phyloP scores from a whole-genome alignment of 306 rosid species.

The Chamaecrista fasciculata region DNA sequence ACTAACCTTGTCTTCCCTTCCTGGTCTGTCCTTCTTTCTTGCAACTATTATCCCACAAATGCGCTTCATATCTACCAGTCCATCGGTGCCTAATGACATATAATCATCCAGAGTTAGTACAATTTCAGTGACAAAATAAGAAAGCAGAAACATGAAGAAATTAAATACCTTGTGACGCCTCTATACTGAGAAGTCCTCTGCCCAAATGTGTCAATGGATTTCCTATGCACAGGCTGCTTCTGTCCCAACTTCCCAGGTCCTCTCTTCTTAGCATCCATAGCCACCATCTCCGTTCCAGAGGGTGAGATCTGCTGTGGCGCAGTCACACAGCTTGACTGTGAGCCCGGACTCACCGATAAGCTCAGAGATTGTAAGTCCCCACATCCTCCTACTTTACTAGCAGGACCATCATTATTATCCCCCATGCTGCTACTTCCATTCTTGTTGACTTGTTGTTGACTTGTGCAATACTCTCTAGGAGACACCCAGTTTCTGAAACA shows the following conservation, averaged over 20 bases:
- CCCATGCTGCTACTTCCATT: conserved; percentile 29
- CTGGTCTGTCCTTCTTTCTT: conserved; percentile 98
- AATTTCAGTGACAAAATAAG: not conserved
- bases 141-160: no score
- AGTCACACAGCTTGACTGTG: conserved; percentile 93
- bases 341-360: conserved; percentile 89
- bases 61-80: conserved; percentile 99
- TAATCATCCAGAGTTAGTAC: not conserved
- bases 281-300: conserved; percentile 46
- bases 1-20: conserved; percentile 97
- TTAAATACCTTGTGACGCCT: conserved; percentile 99
- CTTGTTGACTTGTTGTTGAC: conserved; percentile 40
- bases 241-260: conserved; percentile 52
- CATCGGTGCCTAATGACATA: conserved; percentile 72
- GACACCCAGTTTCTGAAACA: conserved; percentile 48
- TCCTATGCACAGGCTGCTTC: conserved; percentile 89
- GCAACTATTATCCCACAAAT: conserved; percentile 98
- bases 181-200: conserved; percentile 96
- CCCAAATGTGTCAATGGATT: conserved; percentile 92
- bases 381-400: conserved; percentile 43
- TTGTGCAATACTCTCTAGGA: conserved; percentile 41
- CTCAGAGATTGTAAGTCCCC: conserved; percentile 78
- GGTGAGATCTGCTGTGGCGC: conserved; percentile 68
- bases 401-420: conserved; percentile 41
- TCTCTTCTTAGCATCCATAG: conserved; percentile 72